Percentiles rank a stretch among this genome's conserved stretches.
phyloP scores from a whole-genome alignment of 2,329 filamentous ascomycete genomes.

The Rutstroemia sp. region DNA sequence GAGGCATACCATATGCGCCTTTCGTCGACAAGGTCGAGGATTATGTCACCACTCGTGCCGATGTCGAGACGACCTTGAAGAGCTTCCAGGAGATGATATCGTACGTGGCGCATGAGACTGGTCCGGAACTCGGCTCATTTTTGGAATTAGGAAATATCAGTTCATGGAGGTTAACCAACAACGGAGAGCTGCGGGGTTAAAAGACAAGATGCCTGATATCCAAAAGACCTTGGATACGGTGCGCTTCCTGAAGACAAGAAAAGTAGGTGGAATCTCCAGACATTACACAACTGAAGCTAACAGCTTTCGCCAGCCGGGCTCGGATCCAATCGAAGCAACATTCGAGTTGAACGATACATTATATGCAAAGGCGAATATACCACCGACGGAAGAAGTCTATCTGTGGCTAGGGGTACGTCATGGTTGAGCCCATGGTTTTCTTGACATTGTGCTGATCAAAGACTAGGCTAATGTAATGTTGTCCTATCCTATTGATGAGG shows the following conservation, averaged over 20 bases:
- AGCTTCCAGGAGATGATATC: constrained; percentile 92
- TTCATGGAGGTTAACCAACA: constrained; percentile 98
- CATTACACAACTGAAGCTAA: constrained; percentile 12
- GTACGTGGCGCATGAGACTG: constrained; percentile 39
- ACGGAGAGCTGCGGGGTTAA: constrained; percentile 70
- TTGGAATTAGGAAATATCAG: constrained; percentile 78
- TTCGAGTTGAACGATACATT: constrained; percentile 97
- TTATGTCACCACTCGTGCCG: constrained; percentile 69
- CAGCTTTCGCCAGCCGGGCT: constrained; percentile 25
- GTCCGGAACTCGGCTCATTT: not conserved
- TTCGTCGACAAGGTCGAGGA: constrained; percentile 87
- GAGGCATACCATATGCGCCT: constrained; percentile 76
- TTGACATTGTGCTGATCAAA: constrained; percentile 12
- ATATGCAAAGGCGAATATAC: constrained; percentile 79
- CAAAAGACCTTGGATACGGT: constrained; percentile 93
- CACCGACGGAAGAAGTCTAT: constrained; percentile 83
- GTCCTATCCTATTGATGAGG: constrained; percentile 84
- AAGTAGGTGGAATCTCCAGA: constrained; percentile 39
- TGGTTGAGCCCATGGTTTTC: not conserved
- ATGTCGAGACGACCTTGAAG: constrained; percentile 74
- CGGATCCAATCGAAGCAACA: constrained; percentile 76
- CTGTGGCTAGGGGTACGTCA: constrained; percentile 84
- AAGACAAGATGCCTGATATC: constrained; percentile 96
- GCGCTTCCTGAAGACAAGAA: constrained; percentile 70
- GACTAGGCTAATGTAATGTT: constrained; percentile 90